Percentiles rank a stretch among this genome's conserved stretches.
phyloP scores from a whole-genome alignment of 225 moss, liverwort and hornwort species.

The Ulota crispa region DNA sequence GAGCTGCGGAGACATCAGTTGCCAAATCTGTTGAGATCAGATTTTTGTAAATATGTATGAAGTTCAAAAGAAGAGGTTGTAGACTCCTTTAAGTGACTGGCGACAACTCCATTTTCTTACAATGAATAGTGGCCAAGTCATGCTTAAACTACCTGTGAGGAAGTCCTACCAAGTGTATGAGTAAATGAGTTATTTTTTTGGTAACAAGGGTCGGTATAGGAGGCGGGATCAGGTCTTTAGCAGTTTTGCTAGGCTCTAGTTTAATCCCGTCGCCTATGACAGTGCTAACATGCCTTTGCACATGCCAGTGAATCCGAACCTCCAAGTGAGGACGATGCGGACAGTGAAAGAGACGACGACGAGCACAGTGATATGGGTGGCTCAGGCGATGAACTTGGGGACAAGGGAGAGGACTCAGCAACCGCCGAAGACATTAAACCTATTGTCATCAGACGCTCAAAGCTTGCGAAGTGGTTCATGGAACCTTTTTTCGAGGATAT shows the following conservation, averaged over 20 bases:
- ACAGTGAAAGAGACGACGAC: conserved; percentile 84
- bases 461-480: conserved; percentile 99
- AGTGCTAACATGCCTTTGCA: conserved; percentile 28
- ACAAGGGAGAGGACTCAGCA: conserved; percentile 68
- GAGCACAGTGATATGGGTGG: conserved; percentile 73
- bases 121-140: background rate
- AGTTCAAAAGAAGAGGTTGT: background rate
- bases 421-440: conserved; percentile 66
- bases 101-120: background rate
- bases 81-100: background rate
- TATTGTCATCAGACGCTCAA: conserved; percentile 90
- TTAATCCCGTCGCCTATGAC: background rate
- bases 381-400: conserved; percentile 78
- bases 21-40: background rate
- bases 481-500: conserved; percentile 85
- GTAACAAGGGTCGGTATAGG: background rate
- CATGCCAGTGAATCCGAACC: conserved; percentile 75
- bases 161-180: background rate
- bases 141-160: background rate
- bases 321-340: conserved; percentile 80
- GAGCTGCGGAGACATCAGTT: background rate
- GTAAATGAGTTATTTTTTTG: background rate
- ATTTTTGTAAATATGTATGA: background rate
- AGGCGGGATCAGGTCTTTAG: background rate
- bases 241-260: background rate